phyloP scores from a whole-genome alignment of 306 rosid species.

The Medicago ruthenica region DNA sequence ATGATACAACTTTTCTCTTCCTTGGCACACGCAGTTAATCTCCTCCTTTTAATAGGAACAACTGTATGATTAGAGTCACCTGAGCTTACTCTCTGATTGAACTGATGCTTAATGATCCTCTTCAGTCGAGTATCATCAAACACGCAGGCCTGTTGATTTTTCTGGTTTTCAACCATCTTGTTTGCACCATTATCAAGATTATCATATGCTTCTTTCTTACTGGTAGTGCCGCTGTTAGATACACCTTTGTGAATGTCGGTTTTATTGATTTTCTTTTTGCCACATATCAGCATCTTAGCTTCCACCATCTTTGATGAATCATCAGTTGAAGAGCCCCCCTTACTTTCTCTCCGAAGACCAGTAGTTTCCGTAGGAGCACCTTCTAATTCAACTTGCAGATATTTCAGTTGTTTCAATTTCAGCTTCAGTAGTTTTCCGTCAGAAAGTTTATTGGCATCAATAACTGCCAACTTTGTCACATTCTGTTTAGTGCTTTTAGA shows the following conservation, averaged over 20 bases:
- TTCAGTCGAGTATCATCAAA: constrained; percentile 49
- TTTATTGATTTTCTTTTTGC: constrained; percentile 44
- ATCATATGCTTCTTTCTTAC: constrained; percentile 38
- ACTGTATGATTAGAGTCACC: constrained; percentile 51
- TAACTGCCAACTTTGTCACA: constrained; percentile 52
- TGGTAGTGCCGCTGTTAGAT: constrained; percentile 18
- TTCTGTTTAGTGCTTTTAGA: constrained; percentile 38
- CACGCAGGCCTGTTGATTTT: constrained; percentile 39
- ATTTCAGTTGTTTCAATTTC: constrained; percentile 49
- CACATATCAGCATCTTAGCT: constrained; percentile 4
- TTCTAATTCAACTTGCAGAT: constrained; percentile 46
- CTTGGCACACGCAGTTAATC: constrained; percentile 62
- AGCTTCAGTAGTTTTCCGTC: constrained; percentile 56
- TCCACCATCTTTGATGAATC: constrained; percentile 25
- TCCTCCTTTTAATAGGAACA: constrained; percentile 62
- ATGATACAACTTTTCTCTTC: constrained; percentile 48
- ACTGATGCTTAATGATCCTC: constrained; percentile 49
- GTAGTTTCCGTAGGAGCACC: constrained; percentile 41
- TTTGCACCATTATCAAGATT: constrained; percentile 41
- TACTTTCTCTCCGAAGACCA: constrained; percentile 47
- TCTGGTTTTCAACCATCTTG: constrained; percentile 40
- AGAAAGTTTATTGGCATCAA: constrained; percentile 61
- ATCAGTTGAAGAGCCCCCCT: constrained; percentile 29
- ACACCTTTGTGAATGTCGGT: constrained; percentile 34
- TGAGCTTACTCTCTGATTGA: constrained; percentile 54